Conservation (phyloP, 495 filamentous ascomycete genomes). For the Beverwykella pulmonaria region DNA sequence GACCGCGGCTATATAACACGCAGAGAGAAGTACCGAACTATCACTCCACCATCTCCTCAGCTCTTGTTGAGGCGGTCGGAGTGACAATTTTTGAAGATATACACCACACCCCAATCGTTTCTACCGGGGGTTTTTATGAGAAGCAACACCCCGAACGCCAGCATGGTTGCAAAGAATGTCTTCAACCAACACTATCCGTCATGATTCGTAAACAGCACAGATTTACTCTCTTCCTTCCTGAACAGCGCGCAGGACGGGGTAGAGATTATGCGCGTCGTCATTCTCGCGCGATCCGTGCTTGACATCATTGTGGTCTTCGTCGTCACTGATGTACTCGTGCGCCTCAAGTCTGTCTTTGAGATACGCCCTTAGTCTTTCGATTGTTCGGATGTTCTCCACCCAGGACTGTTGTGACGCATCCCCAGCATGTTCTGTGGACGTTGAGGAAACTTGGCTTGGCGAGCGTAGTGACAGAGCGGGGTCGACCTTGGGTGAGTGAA, state of each 20-base stretch:
- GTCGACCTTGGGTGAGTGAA: conserved; percentile 40
- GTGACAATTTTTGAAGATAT: background rate
- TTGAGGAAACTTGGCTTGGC: conserved; percentile 33
- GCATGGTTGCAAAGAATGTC: background rate
- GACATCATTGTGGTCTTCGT: conserved; percentile 10
- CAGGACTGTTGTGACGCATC: conserved; percentile 64
- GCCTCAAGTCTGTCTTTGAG: conserved; percentile 66
- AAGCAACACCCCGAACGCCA: conserved; percentile 15
- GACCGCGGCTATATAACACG: background rate
- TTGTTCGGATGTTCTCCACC: conserved; percentile 80
- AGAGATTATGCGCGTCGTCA: conserved; percentile 40
- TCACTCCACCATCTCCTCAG: background rate
- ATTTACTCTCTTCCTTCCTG: conserved; percentile 32
- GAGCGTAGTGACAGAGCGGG: conserved; percentile 38
- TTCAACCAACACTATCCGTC: background rate
- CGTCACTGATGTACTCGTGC: conserved; percentile 58
- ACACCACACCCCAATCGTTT: background rate
- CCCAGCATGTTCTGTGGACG: conserved; percentile 29
- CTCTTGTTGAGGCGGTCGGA: background rate
- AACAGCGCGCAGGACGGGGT: conserved; percentile 41
- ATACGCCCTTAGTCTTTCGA: conserved; percentile 72
- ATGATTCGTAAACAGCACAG: background rate
- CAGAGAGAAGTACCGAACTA: background rate
- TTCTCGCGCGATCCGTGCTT: conserved; percentile 19
- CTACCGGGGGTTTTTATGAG: background rate